Conservation (phyloP, 1,284 basidiomycete genomes). For the Heliocybe sulcata region DNA sequence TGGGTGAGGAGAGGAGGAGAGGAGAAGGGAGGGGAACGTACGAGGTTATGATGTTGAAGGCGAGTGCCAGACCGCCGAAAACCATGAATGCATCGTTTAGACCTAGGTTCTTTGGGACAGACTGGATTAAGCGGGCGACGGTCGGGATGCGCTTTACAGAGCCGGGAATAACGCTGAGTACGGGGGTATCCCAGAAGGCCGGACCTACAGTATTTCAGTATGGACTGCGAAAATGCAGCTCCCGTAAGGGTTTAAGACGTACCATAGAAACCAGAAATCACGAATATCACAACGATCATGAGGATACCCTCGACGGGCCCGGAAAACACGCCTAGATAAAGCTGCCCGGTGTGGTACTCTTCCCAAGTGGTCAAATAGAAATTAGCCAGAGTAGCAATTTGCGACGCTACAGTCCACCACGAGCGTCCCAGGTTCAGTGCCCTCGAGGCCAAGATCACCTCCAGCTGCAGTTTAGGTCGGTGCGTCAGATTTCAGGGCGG, state of each 20-base stretch:
- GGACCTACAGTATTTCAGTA: too few relatives aligned
- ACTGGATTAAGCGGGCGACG: slow-evolving; percentile 26
- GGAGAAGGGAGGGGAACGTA: slow-evolving; percentile 18
- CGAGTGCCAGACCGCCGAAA: slow-evolving; percentile 69
- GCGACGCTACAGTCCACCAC: slow-evolving; percentile 92
- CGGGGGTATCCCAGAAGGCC: slow-evolving; percentile 76
- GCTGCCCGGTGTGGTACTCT: slow-evolving; percentile 86
- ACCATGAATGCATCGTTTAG: slow-evolving; percentile 88
- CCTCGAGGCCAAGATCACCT: slow-evolving; percentile 75
- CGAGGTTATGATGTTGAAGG: slow-evolving; percentile 79
- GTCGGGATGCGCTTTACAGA: slow-evolving; percentile 41
- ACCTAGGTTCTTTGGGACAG: slow-evolving; percentile 54
- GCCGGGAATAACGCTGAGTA: slow-evolving; percentile 51
- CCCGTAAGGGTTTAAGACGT: too few relatives aligned
- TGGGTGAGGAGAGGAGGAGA: slow-evolving; percentile 2
- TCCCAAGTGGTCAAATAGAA: slow-evolving; percentile 99
- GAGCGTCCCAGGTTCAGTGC: slow-evolving; percentile 89
- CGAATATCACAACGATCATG: slow-evolving; percentile 75
- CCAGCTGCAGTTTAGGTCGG: slow-evolving; percentile 48
- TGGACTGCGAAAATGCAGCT: too few relatives aligned
- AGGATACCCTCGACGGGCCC: slow-evolving; percentile 97
- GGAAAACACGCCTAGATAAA: slow-evolving; percentile 91
- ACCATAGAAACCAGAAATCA: slow-evolving; percentile 75
- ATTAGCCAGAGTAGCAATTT: slow-evolving; percentile 84
- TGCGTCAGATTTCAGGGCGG: neutral